Evolutionary conservation across 106 monocot genomes (phyloP).

Genomic region (Iris macrosiphon): DNA sequence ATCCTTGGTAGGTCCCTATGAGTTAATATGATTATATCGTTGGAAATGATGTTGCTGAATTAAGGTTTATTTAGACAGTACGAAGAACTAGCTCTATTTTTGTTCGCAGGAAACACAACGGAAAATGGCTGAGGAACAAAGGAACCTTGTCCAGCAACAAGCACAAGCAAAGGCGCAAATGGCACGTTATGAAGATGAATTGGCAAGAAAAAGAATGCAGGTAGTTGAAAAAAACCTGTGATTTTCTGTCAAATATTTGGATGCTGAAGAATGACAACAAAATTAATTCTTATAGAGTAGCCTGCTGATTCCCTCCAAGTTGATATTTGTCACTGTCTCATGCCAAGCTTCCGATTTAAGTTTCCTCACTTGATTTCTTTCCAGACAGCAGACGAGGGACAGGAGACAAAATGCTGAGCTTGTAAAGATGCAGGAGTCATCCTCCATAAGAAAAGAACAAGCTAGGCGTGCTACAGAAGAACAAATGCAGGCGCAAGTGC

Average conservation of each 20-base stretch:
- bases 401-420: conserved; percentile 84
- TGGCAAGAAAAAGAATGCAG: conserved; percentile 98
- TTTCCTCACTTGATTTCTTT: too few species aligned
- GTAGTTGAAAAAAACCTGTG: conserved; percentile 17
- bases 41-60: too few species aligned
- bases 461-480: conserved; percentile 78
- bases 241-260: neutral
- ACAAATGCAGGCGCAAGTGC: conserved; percentile 64
- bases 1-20: too few species aligned
- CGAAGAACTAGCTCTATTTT: too few species aligned
- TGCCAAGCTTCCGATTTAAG: too few species aligned
- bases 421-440: conserved; percentile 94
- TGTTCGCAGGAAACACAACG: conserved; percentile 54
- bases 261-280: too few species aligned
- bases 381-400: conserved; percentile 81
- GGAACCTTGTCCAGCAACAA: conserved; percentile 69
- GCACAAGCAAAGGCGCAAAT: conserved; percentile 87
- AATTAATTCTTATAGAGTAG: too few species aligned
- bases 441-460: conserved; percentile 69
- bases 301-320: too few species aligned
- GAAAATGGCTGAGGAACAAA: conserved; percentile 80
- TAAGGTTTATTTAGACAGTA: too few species aligned
- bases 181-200: conserved; percentile 87
- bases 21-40: too few species aligned
- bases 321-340: too few species aligned